Evolutionary conservation across 2,329 filamentous ascomycete genomes (phyloP).

Genomic region (Xylariomycetidae sp.): DNA sequence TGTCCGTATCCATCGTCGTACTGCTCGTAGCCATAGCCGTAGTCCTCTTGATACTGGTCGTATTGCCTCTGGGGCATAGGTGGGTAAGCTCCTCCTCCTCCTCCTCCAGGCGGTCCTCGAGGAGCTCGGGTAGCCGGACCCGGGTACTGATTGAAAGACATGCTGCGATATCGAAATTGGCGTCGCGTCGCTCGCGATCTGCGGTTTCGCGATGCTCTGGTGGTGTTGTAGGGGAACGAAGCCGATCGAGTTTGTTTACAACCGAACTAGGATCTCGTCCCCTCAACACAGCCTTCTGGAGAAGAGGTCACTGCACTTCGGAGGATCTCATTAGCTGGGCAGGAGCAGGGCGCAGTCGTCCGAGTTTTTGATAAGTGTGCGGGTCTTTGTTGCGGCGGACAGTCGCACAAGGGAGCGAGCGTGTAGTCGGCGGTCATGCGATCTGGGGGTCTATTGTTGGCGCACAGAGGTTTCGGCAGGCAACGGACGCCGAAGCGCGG

Average conservation of each 20-base stretch:
- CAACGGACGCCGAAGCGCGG: slow-evolving; percentile 15
- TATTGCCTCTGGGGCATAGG: slow-evolving; percentile 29
- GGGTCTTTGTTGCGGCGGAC: not conserved
- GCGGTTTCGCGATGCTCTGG: not conserved
- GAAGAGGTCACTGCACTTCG: too few species aligned
- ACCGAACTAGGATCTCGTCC: not conserved
- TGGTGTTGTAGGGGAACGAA: too few species aligned
- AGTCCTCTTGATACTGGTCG: slow-evolving; percentile 39
- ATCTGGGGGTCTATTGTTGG: slow-evolving; percentile 6
- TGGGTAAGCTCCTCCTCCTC: slow-evolving; percentile 19
- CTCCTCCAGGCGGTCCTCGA: slow-evolving; percentile 19
- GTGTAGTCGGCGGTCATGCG: slow-evolving; percentile 5
- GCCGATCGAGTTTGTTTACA: too few species aligned
- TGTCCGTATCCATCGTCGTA: slow-evolving; percentile 36
- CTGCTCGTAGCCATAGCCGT: slow-evolving; percentile 40
- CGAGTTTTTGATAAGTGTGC: too few species aligned
- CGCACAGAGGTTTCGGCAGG: slow-evolving; percentile 28
- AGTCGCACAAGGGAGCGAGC: slow-evolving; percentile 1
- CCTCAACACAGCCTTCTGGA: not conserved
- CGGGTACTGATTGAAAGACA: too few species aligned
- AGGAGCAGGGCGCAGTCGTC: too few species aligned
- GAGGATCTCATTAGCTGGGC: too few species aligned
- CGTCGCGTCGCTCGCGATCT: not conserved
- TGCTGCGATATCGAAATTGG: too few species aligned
- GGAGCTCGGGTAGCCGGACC: slow-evolving; percentile 37